Evolutionary conservation across 2,329 filamentous ascomycete genomes (phyloP).

Genomic region (Fusarium sp.): DNA sequence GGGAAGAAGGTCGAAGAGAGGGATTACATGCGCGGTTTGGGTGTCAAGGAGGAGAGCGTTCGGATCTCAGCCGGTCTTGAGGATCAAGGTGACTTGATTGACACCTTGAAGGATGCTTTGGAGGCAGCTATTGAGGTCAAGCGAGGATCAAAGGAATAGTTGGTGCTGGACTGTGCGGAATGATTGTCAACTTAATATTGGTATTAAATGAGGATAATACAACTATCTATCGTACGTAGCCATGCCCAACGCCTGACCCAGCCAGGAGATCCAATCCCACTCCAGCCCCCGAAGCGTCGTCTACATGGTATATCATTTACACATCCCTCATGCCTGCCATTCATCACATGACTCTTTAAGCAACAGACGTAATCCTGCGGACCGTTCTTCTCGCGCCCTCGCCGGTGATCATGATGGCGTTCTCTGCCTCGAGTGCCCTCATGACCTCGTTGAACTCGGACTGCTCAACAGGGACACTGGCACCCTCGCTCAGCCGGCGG

Average conservation of each 20-base stretch:
- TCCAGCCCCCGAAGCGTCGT: slow-evolving; percentile 20
- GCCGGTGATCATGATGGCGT: slow-evolving; percentile 81
- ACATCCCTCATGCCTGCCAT: slow-evolving; percentile 30
- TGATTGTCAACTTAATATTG: background rate
- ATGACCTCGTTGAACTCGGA: slow-evolving; percentile 87
- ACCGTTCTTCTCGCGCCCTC: slow-evolving; percentile 88
- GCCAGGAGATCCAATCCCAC: slow-evolving; percentile 26
- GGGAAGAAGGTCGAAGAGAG: slow-evolving; percentile 53
- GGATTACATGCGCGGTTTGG: slow-evolving; percentile 53
- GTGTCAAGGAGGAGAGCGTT: slow-evolving; percentile 55
- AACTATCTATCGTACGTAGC: slow-evolving; percentile 33
- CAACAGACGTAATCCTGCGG: slow-evolving; percentile 72
- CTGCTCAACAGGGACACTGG: slow-evolving; percentile 77
- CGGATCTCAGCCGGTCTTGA: slow-evolving; percentile 63
- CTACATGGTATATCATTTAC: slow-evolving; percentile 44
- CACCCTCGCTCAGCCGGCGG: slow-evolving; percentile 77
- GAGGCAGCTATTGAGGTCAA: slow-evolving; percentile 38
- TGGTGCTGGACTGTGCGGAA: background rate
- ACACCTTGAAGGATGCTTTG: slow-evolving; percentile 52
- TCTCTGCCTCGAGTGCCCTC: slow-evolving; percentile 85
- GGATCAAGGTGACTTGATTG: slow-evolving; percentile 54
- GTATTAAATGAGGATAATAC: slow-evolving; percentile 27
- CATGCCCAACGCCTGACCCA: slow-evolving; percentile 42
- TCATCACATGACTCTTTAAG: slow-evolving; percentile 15
- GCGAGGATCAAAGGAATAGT: background rate